Base-by-base conservation (phyloP, 2,329 filamentous ascomycete species). In the Alternaria hordeiaustralica region DNA sequence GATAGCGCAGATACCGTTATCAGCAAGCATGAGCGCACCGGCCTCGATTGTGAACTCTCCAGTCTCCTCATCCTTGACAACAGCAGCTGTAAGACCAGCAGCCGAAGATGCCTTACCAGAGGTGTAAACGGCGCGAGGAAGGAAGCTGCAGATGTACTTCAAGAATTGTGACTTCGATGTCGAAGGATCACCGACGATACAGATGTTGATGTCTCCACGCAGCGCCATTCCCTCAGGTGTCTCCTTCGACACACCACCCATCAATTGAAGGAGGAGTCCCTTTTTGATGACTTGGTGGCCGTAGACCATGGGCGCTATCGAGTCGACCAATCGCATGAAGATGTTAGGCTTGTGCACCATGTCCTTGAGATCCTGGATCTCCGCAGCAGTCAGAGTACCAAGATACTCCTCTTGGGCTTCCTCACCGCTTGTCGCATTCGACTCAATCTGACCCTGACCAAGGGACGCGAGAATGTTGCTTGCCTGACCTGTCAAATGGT, bases 41-140 rank as follows among this genome's bases (percentile, higher is more conserved):
- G 96, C 96, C 83, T 99, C 96, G 72, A 99, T 99, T 13, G 96
- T 99, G 79, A 97, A 97, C 78, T 99, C 96, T 69, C 96, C 96
- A 20, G 96, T 99, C 82, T 99, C 96, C 77, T 98, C 94, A 75
- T 99, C 96, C 80, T 98, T 99, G 66, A 98, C 90, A 1, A 99
- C 96, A 0, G 96, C 95, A 5, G 96, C 96, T 5, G 96, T 99
- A 63, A 99, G 87, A 93, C 96, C 96, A 58, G 96, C 96, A 10
- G 96, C 96, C 0, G 95, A 98, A 4, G 95, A 98, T 3, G 96
- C 96, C 80, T 99, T 99, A 62, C 96, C 96, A 61, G 94, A 97
- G 23, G 96, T 99, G 81, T 99, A 99, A 49, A 99, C 94, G 15
- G 96, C 94, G 44, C 96, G 92, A 23, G 96, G 96, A n/a, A 97